Percentiles rank a stretch among this genome's conserved stretches.
phyloP scores from a whole-genome alignment of 192 early-diverging fungal genomes.

The Coemansia sp. region DNA sequence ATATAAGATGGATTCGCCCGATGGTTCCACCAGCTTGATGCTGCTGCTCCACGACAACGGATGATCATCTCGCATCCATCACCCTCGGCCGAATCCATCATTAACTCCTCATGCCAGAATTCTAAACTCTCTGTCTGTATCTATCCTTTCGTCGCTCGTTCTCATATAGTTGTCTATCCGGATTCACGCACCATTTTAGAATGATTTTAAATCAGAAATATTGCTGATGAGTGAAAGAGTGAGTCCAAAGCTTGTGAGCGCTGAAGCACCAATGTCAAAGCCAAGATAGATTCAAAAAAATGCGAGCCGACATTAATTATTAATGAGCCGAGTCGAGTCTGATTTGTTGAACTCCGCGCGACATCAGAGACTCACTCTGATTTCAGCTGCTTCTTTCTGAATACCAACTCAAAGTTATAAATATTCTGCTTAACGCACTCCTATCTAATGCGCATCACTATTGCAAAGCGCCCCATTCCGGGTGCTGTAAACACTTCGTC shows the following conservation, averaged over 20 bases:
- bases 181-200: conserved; percentile 19
- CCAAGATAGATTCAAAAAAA: background rate
- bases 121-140: background rate
- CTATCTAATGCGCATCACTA: conserved; percentile 28
- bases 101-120: background rate
- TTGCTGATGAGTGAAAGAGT: conserved; percentile 29
- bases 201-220: conserved; percentile 25
- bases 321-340: background rate
- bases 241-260: conserved; percentile 6
- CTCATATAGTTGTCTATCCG: background rate
- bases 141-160: background rate
- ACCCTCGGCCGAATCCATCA: background rate
- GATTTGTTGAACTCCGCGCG: too few relatives aligned
- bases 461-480: conserved; percentile 31
- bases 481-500: background rate
- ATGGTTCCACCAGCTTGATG: too few relatives aligned
- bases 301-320: background rate
- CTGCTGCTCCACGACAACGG: background rate
- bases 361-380: too few relatives aligned
- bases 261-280: background rate
- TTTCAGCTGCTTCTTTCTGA: too few relatives aligned
- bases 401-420: background rate
- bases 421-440: background rate
- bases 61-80: conserved; percentile 5
- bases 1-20: background rate